These are phyloP conservation scores for Metarhizium robertsii DNA, from an alignment of 2,329 filamentous ascomycete species.

Conservation along the genomic window DNA sequence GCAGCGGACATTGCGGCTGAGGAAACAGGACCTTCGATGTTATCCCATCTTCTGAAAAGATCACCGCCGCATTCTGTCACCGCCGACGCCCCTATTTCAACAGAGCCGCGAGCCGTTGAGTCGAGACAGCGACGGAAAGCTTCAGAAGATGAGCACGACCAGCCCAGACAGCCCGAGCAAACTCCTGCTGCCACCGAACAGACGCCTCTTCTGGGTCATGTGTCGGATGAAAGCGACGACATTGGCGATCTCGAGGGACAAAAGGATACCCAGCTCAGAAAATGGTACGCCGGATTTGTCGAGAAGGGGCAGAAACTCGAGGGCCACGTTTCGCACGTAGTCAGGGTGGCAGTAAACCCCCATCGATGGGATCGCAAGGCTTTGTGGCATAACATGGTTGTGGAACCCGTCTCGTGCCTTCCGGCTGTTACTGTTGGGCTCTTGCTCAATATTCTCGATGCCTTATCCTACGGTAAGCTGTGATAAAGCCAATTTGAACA, in stretches of 20 bases:
- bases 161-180: constrained; percentile 6
- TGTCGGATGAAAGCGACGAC: constrained; percentile 21
- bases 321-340: constrained; percentile 18
- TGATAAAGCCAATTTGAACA: constrained; percentile 1
- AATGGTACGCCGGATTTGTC: constrained; percentile 25
- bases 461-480: constrained; percentile 74
- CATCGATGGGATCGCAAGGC: constrained; percentile 62
- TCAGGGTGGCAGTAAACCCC: constrained; percentile 42
- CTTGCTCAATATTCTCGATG: constrained; percentile 87
- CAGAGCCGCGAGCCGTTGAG: background rate
- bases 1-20: constrained; percentile 8
- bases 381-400: constrained; percentile 54
- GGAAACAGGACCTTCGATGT: constrained; percentile 27
- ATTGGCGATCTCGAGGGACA: constrained; percentile 41
- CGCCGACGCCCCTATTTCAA: constrained; percentile 6
- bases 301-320: constrained; percentile 23
- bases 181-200: constrained; percentile 26
- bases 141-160: constrained; percentile 4
- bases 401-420: constrained; percentile 61
- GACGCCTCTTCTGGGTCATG: constrained; percentile 36
- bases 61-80: constrained; percentile 33
- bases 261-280: constrained; percentile 25
- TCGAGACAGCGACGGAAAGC: background rate
- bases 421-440: constrained; percentile 84
- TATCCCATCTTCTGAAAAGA: constrained; percentile 40